A percentile compares a stretch with the other conserved stretches of the same genome.
These are phyloP conservation scores for Arabis alpina DNA, from an alignment of 345 rosid species.

Conservation along the genomic window DNA sequence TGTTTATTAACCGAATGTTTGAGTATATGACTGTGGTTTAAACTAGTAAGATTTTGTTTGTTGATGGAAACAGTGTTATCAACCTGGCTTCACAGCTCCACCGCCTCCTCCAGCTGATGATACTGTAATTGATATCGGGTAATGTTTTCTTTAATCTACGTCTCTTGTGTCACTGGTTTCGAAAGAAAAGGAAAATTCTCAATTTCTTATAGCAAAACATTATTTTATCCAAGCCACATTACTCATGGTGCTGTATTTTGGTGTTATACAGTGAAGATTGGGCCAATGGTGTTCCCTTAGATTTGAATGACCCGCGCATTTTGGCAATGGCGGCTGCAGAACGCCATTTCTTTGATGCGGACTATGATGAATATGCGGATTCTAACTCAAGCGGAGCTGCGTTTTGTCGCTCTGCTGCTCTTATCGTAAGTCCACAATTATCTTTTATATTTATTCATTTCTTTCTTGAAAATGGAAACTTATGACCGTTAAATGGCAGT, in stretches of 20 bases:
- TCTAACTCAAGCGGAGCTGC: conserved; percentile 88
- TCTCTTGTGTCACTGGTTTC: neutral
- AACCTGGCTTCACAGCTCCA: conserved; percentile 83
- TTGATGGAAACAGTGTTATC: conserved; percentile 61
- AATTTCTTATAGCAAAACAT: neutral
- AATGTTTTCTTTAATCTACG: conserved; percentile 13
- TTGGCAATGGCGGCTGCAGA: conserved; percentile 93
- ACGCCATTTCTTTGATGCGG: conserved; percentile 81
- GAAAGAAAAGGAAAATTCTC: neutral
- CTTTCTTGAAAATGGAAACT: conserved; percentile 4
- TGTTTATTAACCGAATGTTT: neutral
- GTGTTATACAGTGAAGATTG: conserved; percentile 66
- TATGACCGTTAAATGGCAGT: conserved; percentile 50
- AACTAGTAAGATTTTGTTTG: neutral
- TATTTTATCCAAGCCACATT: neutral
- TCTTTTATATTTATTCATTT: no score
- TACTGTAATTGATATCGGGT: conserved; percentile 78
- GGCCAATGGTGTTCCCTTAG: conserved; percentile 72
- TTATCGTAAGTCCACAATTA: conserved; percentile 59
- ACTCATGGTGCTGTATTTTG: neutral
- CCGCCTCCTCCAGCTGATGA: conserved; percentile 69
- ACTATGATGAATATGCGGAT: conserved; percentile 86
- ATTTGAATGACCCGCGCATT: conserved; percentile 82
- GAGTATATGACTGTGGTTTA: neutral
- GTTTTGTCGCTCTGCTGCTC: conserved; percentile 94